A percentile compares a stretch with the other conserved stretches of the same genome.
Evolutionary conservation across 2,329 filamentous ascomycete genomes (phyloP).

Genomic region (Penicillium sp.): DNA sequence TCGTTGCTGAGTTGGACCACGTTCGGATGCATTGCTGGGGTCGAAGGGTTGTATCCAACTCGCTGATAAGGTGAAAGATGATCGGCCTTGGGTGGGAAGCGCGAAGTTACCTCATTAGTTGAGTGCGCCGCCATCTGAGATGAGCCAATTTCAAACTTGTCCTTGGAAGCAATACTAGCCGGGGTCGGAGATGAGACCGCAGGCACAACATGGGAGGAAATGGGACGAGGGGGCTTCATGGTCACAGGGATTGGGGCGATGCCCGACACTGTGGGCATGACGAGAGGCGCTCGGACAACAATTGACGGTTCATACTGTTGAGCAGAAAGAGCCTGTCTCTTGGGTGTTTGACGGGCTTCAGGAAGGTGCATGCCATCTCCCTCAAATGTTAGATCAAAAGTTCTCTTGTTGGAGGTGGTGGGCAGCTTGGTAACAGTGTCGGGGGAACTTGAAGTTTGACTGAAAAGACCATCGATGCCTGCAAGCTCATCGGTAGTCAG

Average conservation of each 20-base stretch:
- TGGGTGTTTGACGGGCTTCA: background rate
- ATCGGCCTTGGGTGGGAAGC: background rate
- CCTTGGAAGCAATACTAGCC: background rate
- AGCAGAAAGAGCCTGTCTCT: background rate
- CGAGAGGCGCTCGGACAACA: too few species aligned
- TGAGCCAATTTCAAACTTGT: background rate
- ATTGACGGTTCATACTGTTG: too few species aligned
- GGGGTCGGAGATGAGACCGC: background rate
- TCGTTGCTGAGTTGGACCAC: constrained; percentile 25
- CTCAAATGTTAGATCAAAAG: background rate
- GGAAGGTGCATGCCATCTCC: background rate
- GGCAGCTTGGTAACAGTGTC: background rate
- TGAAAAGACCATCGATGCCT: too few species aligned
- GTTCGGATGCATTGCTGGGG: constrained; percentile 25
- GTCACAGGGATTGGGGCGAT: too few species aligned
- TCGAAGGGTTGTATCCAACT: constrained; percentile 32
- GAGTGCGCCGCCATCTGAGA: background rate
- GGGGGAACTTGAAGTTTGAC: background rate
- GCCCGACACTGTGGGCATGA: background rate
- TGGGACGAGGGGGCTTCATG: background rate
- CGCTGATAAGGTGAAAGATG: constrained; percentile 31
- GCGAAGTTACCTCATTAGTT: background rate
- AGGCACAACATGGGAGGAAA: background rate
- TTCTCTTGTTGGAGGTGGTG: background rate
- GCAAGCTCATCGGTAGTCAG: background rate